Evolutionary conservation across 306 rosid genomes (phyloP).

Genomic region (Rosa persica): DNA sequence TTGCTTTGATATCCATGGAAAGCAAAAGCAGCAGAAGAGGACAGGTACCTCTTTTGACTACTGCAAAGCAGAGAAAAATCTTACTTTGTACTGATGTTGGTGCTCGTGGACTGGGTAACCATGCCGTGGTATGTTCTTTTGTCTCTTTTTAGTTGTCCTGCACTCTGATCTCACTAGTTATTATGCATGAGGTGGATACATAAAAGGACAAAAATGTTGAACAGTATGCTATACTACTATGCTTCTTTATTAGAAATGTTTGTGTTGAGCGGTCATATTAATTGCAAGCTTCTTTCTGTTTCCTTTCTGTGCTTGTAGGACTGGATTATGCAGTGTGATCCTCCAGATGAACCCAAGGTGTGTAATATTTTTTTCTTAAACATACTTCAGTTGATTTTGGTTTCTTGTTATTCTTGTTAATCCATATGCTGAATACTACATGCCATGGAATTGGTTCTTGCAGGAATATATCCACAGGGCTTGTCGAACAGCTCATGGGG

Average conservation of each 20-base stretch:
- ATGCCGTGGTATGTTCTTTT: conserved; percentile 59
- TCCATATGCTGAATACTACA: conserved; percentile 16
- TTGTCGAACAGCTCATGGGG: conserved; percentile 99
- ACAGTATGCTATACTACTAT: background rate
- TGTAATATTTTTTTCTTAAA: background rate
- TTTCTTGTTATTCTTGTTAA: conserved; percentile 6
- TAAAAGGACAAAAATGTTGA: background rate
- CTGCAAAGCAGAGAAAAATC: conserved; percentile 84
- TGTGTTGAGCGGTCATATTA: conserved; percentile 1
- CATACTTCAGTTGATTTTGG: background rate
- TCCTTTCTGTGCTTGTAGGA: conserved; percentile 49
- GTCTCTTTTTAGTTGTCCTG: background rate
- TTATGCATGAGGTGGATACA: too few species aligned
- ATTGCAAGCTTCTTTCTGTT: background rate
- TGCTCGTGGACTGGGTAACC: conserved; percentile 93
- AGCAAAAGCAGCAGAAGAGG: conserved; percentile 87
- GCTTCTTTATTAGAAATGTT: background rate
- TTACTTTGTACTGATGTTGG: conserved; percentile 97
- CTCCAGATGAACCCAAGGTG: conserved; percentile 99
- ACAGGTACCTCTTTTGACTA: conserved; percentile 72
- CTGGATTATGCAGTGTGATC: conserved; percentile 99
- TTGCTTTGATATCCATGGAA: conserved; percentile 86
- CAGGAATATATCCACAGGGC: conserved; percentile 97
- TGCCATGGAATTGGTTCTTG: conserved; percentile 17
- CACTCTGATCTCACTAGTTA: background rate